A percentile compares a stretch with the other conserved stretches of the same genome.
Evolutionary conservation across 176 grass and related monocot genomes (phyloP).

Genomic region (Cenchrus fungigraminus): DNA sequence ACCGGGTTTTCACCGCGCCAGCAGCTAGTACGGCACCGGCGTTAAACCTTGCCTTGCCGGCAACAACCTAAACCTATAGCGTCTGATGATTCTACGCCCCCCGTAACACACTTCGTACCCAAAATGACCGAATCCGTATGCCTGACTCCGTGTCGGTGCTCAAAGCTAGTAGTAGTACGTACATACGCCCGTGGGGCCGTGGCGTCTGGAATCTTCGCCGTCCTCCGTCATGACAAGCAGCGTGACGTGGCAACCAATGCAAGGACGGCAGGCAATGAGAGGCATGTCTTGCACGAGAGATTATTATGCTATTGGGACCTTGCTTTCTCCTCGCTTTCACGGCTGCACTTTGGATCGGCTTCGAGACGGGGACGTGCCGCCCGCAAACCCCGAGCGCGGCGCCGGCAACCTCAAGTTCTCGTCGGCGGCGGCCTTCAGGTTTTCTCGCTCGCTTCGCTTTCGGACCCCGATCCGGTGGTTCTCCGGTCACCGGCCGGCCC

Average conservation of each 20-base stretch:
- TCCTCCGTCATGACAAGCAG: not conserved
- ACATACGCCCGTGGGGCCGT: no score
- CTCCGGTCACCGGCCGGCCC: not conserved
- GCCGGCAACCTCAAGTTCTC: no score
- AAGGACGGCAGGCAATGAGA: not conserved
- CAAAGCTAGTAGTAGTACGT: no score
- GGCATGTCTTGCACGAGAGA: not conserved
- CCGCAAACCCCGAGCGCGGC: not conserved
- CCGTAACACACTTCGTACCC: no score
- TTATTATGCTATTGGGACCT: not conserved
- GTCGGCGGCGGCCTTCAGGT: not conserved
- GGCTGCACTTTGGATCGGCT: not conserved
- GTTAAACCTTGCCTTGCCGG: no score
- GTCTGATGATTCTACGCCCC: no score
- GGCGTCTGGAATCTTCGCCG: not conserved
- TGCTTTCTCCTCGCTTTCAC: constrained; percentile 7
- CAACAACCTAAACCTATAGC: no score
- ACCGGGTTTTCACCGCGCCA: no score
- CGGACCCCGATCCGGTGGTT: not conserved
- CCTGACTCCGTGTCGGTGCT: no score
- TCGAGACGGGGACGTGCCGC: constrained; percentile 14
- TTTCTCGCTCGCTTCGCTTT: not conserved
- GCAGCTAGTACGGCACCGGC: no score
- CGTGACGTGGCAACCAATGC: not conserved
- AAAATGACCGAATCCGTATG: no score